Evolutionary conservation across 805 yeast species (phyloP), one percentile per base, ranked within the genome.

Genomic region (Pachysolen tannophilus): DNA sequence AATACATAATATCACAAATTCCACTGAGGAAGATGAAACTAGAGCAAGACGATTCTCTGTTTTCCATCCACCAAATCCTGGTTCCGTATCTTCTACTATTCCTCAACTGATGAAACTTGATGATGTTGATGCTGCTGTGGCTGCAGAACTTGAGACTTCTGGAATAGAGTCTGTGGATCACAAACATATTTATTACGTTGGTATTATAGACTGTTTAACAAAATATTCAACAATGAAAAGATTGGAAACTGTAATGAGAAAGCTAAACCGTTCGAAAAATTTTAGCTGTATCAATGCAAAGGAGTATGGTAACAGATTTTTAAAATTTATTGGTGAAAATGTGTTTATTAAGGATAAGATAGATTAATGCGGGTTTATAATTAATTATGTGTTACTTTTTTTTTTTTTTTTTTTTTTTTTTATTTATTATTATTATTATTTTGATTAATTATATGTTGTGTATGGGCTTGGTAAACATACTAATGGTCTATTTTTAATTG

Each of bases 191-290:
- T 92, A 92, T 58, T 92, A 88, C 50, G 61, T 92, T 47, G 98
- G 98, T 7, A 80, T 92, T 26, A 92, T 92, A 43, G 98, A 92
- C 53, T 90, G 95, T 58, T 64, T 92, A 45, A 92, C 98, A 0
- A 75, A 75, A 43, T 85, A 85, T 48, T 76, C 83, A 1, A 56
- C 79, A 16, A 61, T 76, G 44, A 92, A 92, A 54, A 70, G 72
- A 43, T 55, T 87, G 30, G 98, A 92, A 52, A 90, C 97, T 0
- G 73, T 84, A 43, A 82, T 87, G 78, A 72, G 95, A 53, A 69
- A 83, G 11, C 47, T 92, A 18, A 71, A 72, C 25, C 83, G 85
- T 50, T 69, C 77, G 26, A 62, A 88, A 37, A 69, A 68, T 29
- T 70, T 79, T 3, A 78, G 94, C 3, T 83, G 95, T 45, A 94